Percentiles rank a stretch among this genome's conserved stretches.
phyloP scores from a whole-genome alignment of 1,139 yeast species.

The Suhomyces panamericanus region DNA sequence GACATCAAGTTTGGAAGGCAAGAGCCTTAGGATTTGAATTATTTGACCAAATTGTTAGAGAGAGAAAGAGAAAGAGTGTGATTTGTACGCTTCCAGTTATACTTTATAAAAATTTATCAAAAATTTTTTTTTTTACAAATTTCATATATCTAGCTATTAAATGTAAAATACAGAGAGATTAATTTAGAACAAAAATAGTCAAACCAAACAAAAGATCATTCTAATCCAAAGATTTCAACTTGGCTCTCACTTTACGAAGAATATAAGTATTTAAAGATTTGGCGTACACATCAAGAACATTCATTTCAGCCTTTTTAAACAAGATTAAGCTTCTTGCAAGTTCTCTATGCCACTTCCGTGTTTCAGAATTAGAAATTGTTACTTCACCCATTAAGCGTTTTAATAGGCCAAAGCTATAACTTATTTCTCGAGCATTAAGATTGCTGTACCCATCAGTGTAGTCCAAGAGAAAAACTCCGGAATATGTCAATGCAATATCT shows the following conservation, averaged over 20 bases:
- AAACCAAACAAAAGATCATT: too few relatives aligned
- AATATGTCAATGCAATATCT: slow-evolving; percentile 13
- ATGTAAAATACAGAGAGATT: too few relatives aligned
- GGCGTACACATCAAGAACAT: slow-evolving; percentile 26
- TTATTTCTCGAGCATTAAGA: slow-evolving; percentile 36
- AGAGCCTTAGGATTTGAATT: too few relatives aligned
- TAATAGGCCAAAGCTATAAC: slow-evolving; percentile 31
- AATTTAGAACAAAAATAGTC: too few relatives aligned
- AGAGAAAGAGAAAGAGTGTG: too few relatives aligned
- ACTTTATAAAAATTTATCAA: too few relatives aligned
- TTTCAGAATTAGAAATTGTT: slow-evolving; percentile 5
- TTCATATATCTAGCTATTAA: too few relatives aligned
- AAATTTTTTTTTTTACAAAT: too few relatives aligned
- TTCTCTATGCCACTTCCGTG: slow-evolving; percentile 35
- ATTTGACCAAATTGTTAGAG: too few relatives aligned
- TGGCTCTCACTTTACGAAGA: not conserved
- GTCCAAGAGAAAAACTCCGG: slow-evolving; percentile 42
- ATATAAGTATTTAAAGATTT: not conserved
- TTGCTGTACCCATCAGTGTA: slow-evolving; percentile 36
- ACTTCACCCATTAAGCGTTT: slow-evolving; percentile 3
- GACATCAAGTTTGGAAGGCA: too few relatives aligned
- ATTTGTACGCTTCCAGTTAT: too few relatives aligned
- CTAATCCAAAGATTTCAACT: too few relatives aligned
- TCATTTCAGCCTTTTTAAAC: slow-evolving; percentile 61
- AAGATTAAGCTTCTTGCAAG: slow-evolving; percentile 55